Percentiles rank a stretch among this genome's conserved stretches.
phyloP scores from a whole-genome alignment of 345 rosid species.

The Hibiscus mutabilis region DNA sequence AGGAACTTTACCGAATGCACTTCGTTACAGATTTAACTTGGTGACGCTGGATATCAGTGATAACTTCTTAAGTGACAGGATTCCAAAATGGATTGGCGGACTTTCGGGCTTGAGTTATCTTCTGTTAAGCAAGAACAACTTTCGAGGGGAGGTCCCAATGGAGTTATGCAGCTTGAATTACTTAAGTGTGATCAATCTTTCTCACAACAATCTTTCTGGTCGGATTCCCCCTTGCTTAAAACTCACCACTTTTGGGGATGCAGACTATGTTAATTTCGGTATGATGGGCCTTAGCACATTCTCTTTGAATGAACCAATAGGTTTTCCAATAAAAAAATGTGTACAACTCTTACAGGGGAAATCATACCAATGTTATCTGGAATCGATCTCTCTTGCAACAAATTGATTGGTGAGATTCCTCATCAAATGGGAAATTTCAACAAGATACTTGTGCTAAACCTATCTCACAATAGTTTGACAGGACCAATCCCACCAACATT shows the following conservation, averaged over 20 bases:
- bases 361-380: neutral
- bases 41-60: conserved; percentile 6
- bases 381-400: conserved; percentile 25
- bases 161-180: conserved; percentile 9
- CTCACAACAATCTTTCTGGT: conserved; percentile 19
- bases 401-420: conserved; percentile 17
- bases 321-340: conserved; percentile 18
- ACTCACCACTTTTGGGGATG: neutral
- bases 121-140: conserved; percentile 10
- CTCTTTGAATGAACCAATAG: neutral
- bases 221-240: neutral
- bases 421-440: neutral
- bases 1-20: neutral
- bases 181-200: conserved; percentile 20
- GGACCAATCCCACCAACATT: conserved; percentile 18
- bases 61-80: neutral
- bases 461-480: conserved; percentile 15
- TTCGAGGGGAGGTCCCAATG: conserved; percentile 16
- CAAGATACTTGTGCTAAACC: neutral
- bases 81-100: neutral
- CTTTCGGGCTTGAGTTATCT: conserved; percentile 8
- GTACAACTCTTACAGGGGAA: conserved; percentile 8
- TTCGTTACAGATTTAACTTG: neutral
- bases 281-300: neutral
- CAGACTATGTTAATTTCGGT: neutral